Base-by-base conservation (phyloP, 805 yeast genomes). In the Cephaloascus albidus region DNA sequence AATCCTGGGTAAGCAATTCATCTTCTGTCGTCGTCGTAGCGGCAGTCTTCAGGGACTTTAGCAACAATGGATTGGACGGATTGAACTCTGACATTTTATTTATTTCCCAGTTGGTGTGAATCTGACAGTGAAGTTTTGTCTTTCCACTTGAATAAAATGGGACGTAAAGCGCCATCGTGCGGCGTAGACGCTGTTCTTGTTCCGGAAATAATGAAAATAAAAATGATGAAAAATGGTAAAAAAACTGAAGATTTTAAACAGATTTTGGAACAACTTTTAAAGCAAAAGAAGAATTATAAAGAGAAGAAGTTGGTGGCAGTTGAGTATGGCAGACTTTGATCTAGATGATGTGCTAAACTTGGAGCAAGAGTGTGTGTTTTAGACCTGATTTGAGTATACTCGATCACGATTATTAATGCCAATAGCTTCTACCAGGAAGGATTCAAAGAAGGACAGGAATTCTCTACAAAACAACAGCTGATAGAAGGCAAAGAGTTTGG, bases 401-500 rank as follows among this genome's bases (percentile, higher is more conserved):
- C n/a, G n/a, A 17, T 4, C 10, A 8, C 19, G 6, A 26, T 10
- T 15, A 36, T 41, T 39, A 30, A 40, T 45, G 28, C 6, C 26
- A 15, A 54, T 36, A 54, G 70, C 38, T 76, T 60, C 55, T 88
- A 85, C 52, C 55, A 71, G 4, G 76, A 76, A 43, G 96, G 97
- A 1, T 83, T 59, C 52, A 49, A 60, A 37, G 93, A 85, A 44
- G 97, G 96, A 1, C 71, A 71, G 32, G 57, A 61, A 3, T 81
- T 74, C 38, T 83, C 87, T 0, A 61, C 76, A 1, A 57, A 54
- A 36, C 72, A 77, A 34, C 88, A 87, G 36, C 67, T 60, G 38
- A 46, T 66, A 2, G 96, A 88, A 53, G 97, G 96, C 1, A 82
- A 81, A 51, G 87, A 85, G 51, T 80, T 78, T 47, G 97, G 97